phyloP scores from a whole-genome alignment of 2,329 filamentous ascomycete genomes.

The Sarocladium kiliense region DNA sequence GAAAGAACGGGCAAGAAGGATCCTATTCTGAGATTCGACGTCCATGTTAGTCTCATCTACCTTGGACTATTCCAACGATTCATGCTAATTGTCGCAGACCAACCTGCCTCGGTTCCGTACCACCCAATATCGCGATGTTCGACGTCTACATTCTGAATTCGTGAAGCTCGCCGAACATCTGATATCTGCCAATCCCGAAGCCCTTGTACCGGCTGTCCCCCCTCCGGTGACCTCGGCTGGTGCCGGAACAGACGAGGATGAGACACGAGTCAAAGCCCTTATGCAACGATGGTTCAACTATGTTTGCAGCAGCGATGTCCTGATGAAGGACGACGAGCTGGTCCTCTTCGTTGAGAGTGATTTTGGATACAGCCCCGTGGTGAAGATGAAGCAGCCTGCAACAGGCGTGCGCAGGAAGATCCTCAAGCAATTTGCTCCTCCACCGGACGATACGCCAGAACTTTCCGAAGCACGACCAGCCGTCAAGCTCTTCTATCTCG shows the following conservation, averaged over 20 bases:
- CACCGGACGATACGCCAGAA: slow-evolving; percentile 94
- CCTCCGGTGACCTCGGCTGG: slow-evolving; percentile 93
- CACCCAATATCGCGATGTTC: slow-evolving; percentile 95
- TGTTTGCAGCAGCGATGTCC: slow-evolving; percentile 83
- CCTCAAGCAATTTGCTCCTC: slow-evolving; percentile 96
- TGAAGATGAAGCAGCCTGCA: slow-evolving; percentile 92
- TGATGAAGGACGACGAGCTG: slow-evolving; percentile 96
- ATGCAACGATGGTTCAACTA: slow-evolving; percentile 95
- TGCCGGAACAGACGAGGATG: slow-evolving; percentile 93
- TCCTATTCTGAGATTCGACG: slow-evolving; percentile 89
- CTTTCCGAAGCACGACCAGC: slow-evolving; percentile 82
- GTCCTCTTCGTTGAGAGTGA: slow-evolving; percentile 98
- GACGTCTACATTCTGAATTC: slow-evolving; percentile 92
- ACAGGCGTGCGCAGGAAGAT: slow-evolving; percentile 93
- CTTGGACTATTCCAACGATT: neutral
- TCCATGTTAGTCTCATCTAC: slow-evolving; percentile 61
- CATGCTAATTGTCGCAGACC: slow-evolving; percentile 53
- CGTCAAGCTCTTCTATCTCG: slow-evolving; percentile 93
- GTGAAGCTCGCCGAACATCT: slow-evolving; percentile 93
- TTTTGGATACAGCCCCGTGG: slow-evolving; percentile 94
- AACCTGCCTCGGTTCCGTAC: slow-evolving; percentile 98
- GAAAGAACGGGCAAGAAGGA: slow-evolving; percentile 95
- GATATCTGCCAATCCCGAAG: slow-evolving; percentile 95
- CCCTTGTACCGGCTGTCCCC: slow-evolving; percentile 88
- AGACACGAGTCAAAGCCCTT: slow-evolving; percentile 77